A percentile compares a stretch with the other conserved stretches of the same genome.
phyloP scores from a whole-genome alignment of 108 stramenopile genomes.

The Pseudonitzschia multiseries region DNA sequence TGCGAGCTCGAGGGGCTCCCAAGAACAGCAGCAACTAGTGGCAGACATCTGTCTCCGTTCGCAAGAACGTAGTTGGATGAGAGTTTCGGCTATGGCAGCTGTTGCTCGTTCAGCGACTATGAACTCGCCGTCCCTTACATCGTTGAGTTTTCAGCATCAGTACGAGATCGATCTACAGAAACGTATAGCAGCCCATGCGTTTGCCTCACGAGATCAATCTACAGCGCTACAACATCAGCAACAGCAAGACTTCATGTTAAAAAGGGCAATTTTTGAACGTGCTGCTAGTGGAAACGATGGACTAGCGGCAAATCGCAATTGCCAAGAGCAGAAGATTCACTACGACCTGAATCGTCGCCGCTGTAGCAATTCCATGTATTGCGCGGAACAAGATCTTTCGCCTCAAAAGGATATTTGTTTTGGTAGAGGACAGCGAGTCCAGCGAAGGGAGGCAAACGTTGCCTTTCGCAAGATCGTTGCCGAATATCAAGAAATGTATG shows the following conservation, averaged over 20 bases:
- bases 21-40: background rate
- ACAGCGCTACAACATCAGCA: too few species aligned
- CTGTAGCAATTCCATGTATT: background rate
- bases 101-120: background rate
- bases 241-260: too few species aligned
- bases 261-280: too few species aligned
- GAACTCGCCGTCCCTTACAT: too few species aligned
- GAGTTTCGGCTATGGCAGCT: background rate
- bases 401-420: constrained; percentile 7
- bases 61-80: background rate
- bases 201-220: too few species aligned
- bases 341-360: background rate
- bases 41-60: background rate
- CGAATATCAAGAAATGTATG: background rate
- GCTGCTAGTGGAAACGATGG: background rate
- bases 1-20: background rate
- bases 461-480: background rate
- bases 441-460: background rate
- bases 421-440: background rate
- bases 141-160: too few species aligned
- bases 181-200: too few species aligned
- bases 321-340: background rate
- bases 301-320: too few species aligned
- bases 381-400: constrained; percentile 6
- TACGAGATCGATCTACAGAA: too few species aligned